Percentiles rank a stretch among this genome's conserved stretches.
phyloP scores from a whole-genome alignment of 2,329 filamentous ascomycete genomes.

The Dactylellina leptospora region DNA sequence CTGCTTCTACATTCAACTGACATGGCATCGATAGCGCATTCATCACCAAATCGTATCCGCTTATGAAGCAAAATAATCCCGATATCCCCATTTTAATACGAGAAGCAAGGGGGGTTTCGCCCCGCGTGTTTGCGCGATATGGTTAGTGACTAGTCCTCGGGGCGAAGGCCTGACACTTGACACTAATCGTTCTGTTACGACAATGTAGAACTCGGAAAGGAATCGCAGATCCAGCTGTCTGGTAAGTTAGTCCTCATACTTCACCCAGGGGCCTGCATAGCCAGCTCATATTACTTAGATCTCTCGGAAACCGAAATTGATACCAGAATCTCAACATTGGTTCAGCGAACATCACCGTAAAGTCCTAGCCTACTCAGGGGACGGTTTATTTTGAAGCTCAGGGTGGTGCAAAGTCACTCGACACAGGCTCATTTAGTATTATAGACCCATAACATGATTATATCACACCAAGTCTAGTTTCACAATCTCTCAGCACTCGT shows the following conservation, averaged over 20 bases:
- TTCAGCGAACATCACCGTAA: conserved; percentile 58
- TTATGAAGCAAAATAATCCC: conserved; percentile 99
- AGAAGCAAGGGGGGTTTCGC: conserved; percentile 84
- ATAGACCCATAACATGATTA: too few species aligned
- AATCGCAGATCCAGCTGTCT: conserved; percentile 70
- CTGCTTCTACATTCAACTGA: too few species aligned
- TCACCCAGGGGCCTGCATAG: neutral
- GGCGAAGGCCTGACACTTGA: neutral
- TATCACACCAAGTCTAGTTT: too few species aligned
- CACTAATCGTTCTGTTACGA: conserved; percentile 8
- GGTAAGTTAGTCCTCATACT: conserved; percentile 14
- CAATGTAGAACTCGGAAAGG: conserved; percentile 71
- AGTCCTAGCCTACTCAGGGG: too few species aligned
- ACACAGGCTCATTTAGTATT: too few species aligned
- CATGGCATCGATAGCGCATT: too few species aligned
- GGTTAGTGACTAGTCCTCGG: conserved; percentile 67
- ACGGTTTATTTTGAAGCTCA: too few species aligned
- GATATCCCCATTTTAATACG: conserved; percentile 91
- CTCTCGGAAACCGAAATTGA: conserved; percentile 76
- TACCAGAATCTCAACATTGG: conserved; percentile 71
- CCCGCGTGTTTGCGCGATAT: conserved; percentile 90
- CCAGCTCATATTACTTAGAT: conserved; percentile 67
- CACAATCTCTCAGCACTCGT: too few species aligned
- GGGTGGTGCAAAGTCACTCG: too few species aligned
- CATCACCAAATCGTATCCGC: conserved; percentile 88